Percentiles rank a stretch among this genome's conserved stretches.
Conservation (phyloP, 2,329 filamentous ascomycete species). For the Sporothrix dimorphospora region DNA sequence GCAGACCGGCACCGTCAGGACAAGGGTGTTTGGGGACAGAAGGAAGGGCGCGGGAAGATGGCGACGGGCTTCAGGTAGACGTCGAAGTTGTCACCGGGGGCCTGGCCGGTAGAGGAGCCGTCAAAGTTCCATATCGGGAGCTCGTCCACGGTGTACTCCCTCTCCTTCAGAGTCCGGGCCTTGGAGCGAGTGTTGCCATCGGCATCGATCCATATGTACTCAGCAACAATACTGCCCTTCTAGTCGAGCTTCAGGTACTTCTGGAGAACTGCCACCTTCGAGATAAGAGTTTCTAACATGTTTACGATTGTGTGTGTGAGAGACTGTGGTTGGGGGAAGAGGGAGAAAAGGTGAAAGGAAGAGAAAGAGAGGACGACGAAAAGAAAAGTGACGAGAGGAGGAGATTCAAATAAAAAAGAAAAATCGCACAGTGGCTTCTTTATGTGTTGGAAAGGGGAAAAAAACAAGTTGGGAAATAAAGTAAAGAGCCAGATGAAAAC, state of each 20-base stretch:
- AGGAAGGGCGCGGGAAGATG: slow-evolving; percentile 85
- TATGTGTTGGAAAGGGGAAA: slow-evolving; percentile 28
- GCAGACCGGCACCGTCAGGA: slow-evolving; percentile 76
- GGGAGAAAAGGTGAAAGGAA: neutral
- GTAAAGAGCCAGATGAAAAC: slow-evolving; percentile 11
- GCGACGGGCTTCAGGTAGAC: slow-evolving; percentile 49
- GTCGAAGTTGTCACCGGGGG: too few relatives aligned
- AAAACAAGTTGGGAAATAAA: slow-evolving; percentile 23
- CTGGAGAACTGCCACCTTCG: slow-evolving; percentile 55
- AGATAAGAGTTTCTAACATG: slow-evolving; percentile 28
- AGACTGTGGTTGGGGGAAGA: slow-evolving; percentile 13
- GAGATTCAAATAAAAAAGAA: slow-evolving; percentile 14
- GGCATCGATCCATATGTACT: slow-evolving; percentile 76
- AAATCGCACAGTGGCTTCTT: slow-evolving; percentile 27
- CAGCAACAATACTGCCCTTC: slow-evolving; percentile 80
- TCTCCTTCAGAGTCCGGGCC: slow-evolving; percentile 62
- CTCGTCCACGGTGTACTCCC: slow-evolving; percentile 49
- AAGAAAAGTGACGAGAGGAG: slow-evolving; percentile 17
- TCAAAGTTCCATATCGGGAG: slow-evolving; percentile 80
- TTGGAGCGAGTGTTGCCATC: slow-evolving; percentile 86
- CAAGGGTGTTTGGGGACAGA: slow-evolving; percentile 74
- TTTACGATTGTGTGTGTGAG: slow-evolving; percentile 28
- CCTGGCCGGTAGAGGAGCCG: slow-evolving; percentile 75
- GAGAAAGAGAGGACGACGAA: neutral
- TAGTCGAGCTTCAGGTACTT: slow-evolving; percentile 93